Evolutionary conservation across 2,329 filamentous ascomycete species (phyloP).

Genomic region (Penicillium frequentans): DNA sequence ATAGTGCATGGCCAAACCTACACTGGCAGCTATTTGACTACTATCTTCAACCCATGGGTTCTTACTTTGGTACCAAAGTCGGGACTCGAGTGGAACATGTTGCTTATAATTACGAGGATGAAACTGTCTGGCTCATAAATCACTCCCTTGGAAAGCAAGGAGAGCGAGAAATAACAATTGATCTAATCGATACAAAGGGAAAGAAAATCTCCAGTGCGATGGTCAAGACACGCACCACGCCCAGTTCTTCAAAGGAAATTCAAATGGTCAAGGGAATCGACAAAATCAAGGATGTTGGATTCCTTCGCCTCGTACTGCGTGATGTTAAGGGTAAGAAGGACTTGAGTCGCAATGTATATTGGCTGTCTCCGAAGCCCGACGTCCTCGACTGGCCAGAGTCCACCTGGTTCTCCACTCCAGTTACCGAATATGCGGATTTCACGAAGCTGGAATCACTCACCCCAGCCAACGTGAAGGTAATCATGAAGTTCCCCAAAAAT

Average conservation of each 20-base stretch:
- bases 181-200: constrained; percentile 54
- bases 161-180: constrained; percentile 46
- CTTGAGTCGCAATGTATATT: constrained; percentile 62
- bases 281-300: constrained; percentile 45
- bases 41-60: constrained; percentile 58
- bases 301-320: constrained; percentile 53
- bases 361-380: constrained; percentile 52
- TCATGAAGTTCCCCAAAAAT: constrained; percentile 1
- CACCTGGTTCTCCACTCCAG: constrained; percentile 61
- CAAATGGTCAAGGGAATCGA: constrained; percentile 31
- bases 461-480: constrained; percentile 40
- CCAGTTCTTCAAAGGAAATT: constrained; percentile 48
- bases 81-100: constrained; percentile 54
- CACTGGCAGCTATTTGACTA: constrained; percentile 68
- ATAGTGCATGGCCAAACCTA: constrained; percentile 63
- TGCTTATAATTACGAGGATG: constrained; percentile 54
- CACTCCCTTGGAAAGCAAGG: constrained; percentile 46
- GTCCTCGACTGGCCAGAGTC: constrained; percentile 57
- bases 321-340: constrained; percentile 27
- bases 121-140: constrained; percentile 55
- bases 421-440: constrained; percentile 52
- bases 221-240: constrained; percentile 37
- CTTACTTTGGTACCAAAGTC: constrained; percentile 61
- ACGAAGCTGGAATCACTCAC: constrained; percentile 45
- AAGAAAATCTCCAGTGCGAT: constrained; percentile 38